Conservation (phyloP, 1,284 basidiomycete species). For the Xanthoconium separans region DNA sequence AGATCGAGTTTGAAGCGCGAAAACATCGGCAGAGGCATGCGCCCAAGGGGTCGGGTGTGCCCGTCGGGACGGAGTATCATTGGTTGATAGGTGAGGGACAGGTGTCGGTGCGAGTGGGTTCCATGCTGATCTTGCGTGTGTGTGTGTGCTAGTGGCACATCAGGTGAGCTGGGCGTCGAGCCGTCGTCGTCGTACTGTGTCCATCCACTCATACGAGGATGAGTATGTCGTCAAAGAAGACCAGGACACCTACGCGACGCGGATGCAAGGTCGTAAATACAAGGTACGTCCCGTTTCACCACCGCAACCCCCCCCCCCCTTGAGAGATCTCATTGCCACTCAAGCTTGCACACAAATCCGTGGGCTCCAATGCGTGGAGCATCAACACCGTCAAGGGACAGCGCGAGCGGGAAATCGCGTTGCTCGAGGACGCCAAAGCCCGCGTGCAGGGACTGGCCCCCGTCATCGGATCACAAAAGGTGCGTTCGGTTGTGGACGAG, state of each 20-base stretch:
- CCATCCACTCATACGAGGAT: too few species aligned
- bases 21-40: slow-evolving; percentile 1
- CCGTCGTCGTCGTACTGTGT: too few species aligned
- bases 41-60: not conserved
- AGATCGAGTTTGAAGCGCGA: slow-evolving; percentile 3
- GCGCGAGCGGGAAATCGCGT: slow-evolving; percentile 6
- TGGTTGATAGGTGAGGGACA: not conserved
- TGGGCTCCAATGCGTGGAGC: slow-evolving; percentile 3
- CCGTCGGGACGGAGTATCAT: not conserved
- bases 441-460: slow-evolving; percentile 2
- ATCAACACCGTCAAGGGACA: slow-evolving; percentile 10
- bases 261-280: slow-evolving; percentile 13
- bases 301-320: too few species aligned
- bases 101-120: not conserved
- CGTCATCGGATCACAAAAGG: slow-evolving; percentile 11
- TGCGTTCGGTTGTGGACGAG: not conserved
- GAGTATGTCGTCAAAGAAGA: slow-evolving; percentile 12
- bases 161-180: not conserved
- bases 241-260: slow-evolving; percentile 8
- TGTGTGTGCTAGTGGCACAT: not conserved
- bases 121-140: not conserved
- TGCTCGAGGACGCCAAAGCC: slow-evolving; percentile 8
- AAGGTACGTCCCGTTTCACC: too few species aligned
- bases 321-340: too few species aligned
- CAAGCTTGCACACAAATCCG: slow-evolving; percentile 5